These are phyloP conservation scores for Ustilago cynodontis DNA, from an alignment of 1,284 basidiomycete species.

Conservation along the genomic window DNA sequence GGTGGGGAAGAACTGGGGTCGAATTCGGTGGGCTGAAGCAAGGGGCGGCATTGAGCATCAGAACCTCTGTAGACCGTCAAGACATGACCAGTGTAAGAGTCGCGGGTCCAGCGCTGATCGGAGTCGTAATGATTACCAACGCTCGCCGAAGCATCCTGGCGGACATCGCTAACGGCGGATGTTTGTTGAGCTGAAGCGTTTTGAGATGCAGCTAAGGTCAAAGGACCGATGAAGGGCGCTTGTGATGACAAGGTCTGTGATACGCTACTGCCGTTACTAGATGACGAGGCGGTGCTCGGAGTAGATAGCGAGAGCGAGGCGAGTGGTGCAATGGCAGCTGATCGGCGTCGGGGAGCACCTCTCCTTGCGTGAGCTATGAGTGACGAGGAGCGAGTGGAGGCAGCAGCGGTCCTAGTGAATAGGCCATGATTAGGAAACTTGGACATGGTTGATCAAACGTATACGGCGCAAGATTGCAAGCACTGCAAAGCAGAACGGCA, in stretches of 20 bases:
- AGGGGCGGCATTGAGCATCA: not conserved
- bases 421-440: conserved; percentile 55
- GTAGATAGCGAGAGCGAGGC: not conserved
- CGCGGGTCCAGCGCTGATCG: conserved; percentile 14
- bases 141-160: not conserved
- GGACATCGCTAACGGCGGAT: not conserved
- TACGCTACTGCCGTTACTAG: not conserved
- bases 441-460: conserved; percentile 30
- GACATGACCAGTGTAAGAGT: not conserved
- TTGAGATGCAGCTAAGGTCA: conserved; percentile 30
- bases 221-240: conserved; percentile 30
- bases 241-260: conserved; percentile 13
- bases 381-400: conserved; percentile 38
- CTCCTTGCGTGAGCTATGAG: conserved; percentile 34
- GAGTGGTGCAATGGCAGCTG: conserved; percentile 18
- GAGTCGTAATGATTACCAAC: not conserved
- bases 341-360: conserved; percentile 37
- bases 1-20: conserved; percentile 6
- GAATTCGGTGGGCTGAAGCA: conserved; percentile 2
- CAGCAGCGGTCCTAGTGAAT: conserved; percentile 48
- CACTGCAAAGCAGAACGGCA: conserved; percentile 2
- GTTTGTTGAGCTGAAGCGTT: conserved; percentile 4
- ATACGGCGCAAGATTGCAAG: not conserved
- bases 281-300: not conserved
- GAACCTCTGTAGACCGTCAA: not conserved